phyloP scores from a whole-genome alignment of 1,139 yeast genomes.

The Ogataea hybrid region DNA sequence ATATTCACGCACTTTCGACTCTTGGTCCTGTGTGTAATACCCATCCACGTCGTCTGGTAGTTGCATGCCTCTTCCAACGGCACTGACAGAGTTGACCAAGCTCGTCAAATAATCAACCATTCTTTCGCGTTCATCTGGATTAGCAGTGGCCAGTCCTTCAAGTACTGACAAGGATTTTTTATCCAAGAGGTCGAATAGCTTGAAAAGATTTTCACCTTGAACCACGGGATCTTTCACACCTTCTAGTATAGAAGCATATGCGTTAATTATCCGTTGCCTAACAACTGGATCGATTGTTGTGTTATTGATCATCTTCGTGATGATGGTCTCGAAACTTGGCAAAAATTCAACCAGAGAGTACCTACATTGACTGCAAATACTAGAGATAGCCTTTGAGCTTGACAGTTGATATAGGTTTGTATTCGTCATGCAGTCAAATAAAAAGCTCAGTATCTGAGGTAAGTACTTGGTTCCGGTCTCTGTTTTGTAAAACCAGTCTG shows the following conservation, averaged over 20 bases:
- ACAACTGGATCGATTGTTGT: slow-evolving; percentile 47
- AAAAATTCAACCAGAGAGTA: slow-evolving; percentile 44
- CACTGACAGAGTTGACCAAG: slow-evolving; percentile 58
- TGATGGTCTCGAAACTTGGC: slow-evolving; percentile 50
- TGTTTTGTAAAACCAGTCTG: slow-evolving; percentile 52
- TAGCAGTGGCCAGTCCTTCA: slow-evolving; percentile 6
- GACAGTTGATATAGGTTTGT: slow-evolving; percentile 35
- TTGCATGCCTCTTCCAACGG: slow-evolving; percentile 66
- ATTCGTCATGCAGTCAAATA: slow-evolving; percentile 39
- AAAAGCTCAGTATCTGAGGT: slow-evolving; percentile 48
- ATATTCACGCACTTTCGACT: slow-evolving; percentile 33
- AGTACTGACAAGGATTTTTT: slow-evolving; percentile 17
- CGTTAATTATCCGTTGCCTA: slow-evolving; percentile 57
- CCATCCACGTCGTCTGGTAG: slow-evolving; percentile 55
- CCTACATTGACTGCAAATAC: slow-evolving; percentile 61
- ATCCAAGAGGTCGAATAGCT: slow-evolving; percentile 22
- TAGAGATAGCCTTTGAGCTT: slow-evolving; percentile 58
- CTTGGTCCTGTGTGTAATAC: slow-evolving; percentile 35
- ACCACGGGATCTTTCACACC: slow-evolving; percentile 44
- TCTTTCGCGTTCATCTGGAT: slow-evolving; percentile 14
- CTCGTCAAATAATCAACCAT: slow-evolving; percentile 47
- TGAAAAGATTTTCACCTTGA: slow-evolving; percentile 37
- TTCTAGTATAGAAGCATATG: slow-evolving; percentile 62
- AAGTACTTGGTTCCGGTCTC: slow-evolving; percentile 40
- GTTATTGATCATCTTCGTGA: slow-evolving; percentile 52